Evolutionary conservation across 345 rosid species (phyloP).

Genomic region (Salix suchowensis): DNA sequence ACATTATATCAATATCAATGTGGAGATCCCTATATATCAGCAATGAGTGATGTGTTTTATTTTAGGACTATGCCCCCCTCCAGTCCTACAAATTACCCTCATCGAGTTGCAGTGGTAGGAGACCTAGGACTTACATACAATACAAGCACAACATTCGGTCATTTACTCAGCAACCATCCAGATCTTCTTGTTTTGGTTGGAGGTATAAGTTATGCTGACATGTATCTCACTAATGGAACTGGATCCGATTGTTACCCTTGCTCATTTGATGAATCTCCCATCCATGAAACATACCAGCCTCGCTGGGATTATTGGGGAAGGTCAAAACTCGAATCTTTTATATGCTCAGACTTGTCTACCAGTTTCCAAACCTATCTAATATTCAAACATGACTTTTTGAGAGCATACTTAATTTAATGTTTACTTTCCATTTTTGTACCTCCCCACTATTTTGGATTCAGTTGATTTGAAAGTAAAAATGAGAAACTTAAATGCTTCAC

Average conservation of each 20-base stretch:
- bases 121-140: slow-evolving; percentile 85
- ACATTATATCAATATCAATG: slow-evolving; percentile 61
- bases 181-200: slow-evolving; percentile 80
- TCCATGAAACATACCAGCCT: slow-evolving; percentile 79
- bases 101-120: slow-evolving; percentile 69
- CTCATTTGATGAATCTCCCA: slow-evolving; percentile 48
- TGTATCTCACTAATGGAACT: slow-evolving; percentile 62
- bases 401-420: too few relatives aligned
- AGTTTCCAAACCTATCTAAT: neutral
- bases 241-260: slow-evolving; percentile 46
- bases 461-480: too few relatives aligned
- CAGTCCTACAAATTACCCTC: slow-evolving; percentile 47
- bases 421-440: neutral
- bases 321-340: slow-evolving; percentile 26
- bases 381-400: neutral
- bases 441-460: too few relatives aligned
- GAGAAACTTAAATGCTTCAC: neutral
- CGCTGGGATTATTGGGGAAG: slow-evolving; percentile 99
- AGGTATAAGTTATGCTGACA: slow-evolving; percentile 72
- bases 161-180: slow-evolving; percentile 71
- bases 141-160: slow-evolving; percentile 51
- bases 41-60: slow-evolving; percentile 48
- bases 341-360: neutral
- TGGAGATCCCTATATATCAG: slow-evolving; percentile 64
- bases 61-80: slow-evolving; percentile 74